Conservation (phyloP, 176 grass and related monocot species). For the Oryza nivara region DNA sequence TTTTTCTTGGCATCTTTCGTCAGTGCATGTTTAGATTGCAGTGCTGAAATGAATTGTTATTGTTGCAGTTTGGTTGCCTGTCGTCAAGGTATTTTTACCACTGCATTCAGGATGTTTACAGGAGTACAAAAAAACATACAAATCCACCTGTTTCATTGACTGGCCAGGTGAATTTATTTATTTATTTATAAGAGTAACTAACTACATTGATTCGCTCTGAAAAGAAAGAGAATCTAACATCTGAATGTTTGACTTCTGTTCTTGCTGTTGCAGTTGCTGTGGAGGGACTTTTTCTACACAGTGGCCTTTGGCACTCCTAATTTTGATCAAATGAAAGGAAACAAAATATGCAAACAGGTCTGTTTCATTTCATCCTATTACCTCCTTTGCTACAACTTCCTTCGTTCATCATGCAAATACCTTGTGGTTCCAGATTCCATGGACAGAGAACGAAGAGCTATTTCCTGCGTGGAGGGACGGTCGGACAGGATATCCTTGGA, state of each 20-base stretch:
- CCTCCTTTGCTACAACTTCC: background rate
- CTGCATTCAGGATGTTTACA: slow-evolving; percentile 72
- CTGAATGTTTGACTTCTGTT: slow-evolving; percentile 6
- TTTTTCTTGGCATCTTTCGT: background rate
- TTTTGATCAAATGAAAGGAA: slow-evolving; percentile 84
- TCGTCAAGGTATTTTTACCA: slow-evolving; percentile 95
- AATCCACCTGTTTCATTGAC: slow-evolving; percentile 82
- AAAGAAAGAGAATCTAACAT: background rate
- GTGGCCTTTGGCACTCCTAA: slow-evolving; percentile 80
- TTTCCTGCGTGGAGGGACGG: slow-evolving; percentile 86
- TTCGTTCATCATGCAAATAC: background rate
- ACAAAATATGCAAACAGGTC: slow-evolving; percentile 90
- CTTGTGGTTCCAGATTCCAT: slow-evolving; percentile 66
- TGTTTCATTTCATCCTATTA: background rate
- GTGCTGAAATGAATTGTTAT: slow-evolving; percentile 3
- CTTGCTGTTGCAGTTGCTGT: slow-evolving; percentile 61
- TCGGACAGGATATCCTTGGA: slow-evolving; percentile 90
- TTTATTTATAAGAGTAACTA: background rate
- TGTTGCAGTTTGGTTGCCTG: slow-evolving; percentile 76
- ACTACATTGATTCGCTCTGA: slow-evolving; percentile 9
- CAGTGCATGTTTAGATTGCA: background rate
- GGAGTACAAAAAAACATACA: slow-evolving; percentile 62
- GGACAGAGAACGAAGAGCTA: slow-evolving; percentile 68
- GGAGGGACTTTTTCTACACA: slow-evolving; percentile 91
- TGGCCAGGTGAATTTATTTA: slow-evolving; percentile 41